phyloP scores from a whole-genome alignment of 352 stramenopile species.

The Saprolegnia parasitica region DNA sequence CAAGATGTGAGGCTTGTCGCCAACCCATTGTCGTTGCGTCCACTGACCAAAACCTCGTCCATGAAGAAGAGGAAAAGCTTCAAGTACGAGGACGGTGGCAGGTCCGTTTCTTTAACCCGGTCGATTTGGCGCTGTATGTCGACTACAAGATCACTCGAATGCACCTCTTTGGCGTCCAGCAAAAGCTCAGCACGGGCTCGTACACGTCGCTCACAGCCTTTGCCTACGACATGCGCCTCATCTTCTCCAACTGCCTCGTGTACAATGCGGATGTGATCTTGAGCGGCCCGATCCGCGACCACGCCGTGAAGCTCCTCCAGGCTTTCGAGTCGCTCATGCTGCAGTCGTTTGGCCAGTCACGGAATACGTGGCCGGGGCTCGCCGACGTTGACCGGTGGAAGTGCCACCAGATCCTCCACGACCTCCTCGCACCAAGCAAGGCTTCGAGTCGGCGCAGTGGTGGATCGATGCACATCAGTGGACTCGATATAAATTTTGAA shows the following conservation, averaged over 20 bases:
- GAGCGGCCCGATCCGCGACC: slow-evolving; percentile 77
- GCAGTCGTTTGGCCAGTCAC: slow-evolving; percentile 57
- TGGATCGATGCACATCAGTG: no score
- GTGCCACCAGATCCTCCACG: slow-evolving; percentile 77
- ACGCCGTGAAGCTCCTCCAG: slow-evolving; percentile 80
- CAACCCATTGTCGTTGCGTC: no score
- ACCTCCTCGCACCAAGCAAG: slow-evolving; percentile 62
- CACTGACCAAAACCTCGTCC: no score
- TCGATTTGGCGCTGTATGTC: slow-evolving; percentile 75
- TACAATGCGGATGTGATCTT: slow-evolving; percentile 85
- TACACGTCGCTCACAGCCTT: slow-evolving; percentile 65
- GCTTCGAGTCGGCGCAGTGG: slow-evolving; percentile 77
- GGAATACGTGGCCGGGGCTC: slow-evolving; percentile 61
- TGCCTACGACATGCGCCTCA: slow-evolving; percentile 67
- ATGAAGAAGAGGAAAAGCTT: slow-evolving; percentile 85
- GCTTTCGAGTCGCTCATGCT: slow-evolving; percentile 48
- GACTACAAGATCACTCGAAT: slow-evolving; percentile 84
- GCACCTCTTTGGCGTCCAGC: slow-evolving; percentile 80
- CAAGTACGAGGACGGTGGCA: slow-evolving; percentile 77
- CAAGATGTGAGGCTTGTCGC: no score
- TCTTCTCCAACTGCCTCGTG: slow-evolving; percentile 86
- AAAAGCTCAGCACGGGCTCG: slow-evolving; percentile 69
- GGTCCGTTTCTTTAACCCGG: slow-evolving; percentile 75
- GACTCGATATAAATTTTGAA: neutral
- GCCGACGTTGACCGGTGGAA: slow-evolving; percentile 58